phyloP scores from a whole-genome alignment of 2,329 filamentous ascomycete genomes.

The Neonectria faginata region DNA sequence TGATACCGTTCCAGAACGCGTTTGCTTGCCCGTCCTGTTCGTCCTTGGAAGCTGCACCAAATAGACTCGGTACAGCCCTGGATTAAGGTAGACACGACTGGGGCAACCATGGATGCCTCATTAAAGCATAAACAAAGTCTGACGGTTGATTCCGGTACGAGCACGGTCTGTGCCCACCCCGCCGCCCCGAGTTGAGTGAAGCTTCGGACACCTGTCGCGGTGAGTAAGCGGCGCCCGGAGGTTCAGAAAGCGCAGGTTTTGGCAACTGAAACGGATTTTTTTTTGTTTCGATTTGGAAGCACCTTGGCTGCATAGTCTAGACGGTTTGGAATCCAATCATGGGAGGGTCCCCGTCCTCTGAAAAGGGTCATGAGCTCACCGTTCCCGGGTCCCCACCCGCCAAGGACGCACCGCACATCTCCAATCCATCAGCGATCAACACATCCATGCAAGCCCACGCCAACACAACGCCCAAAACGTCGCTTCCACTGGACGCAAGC shows the following conservation, averaged over 20 bases:
- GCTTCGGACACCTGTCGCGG: conserved; percentile 4
- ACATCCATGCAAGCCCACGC: not conserved
- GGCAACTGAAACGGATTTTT: not conserved
- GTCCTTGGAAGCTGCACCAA: conserved; percentile 13
- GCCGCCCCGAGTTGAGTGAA: not conserved
- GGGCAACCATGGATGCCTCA: conserved; percentile 13
- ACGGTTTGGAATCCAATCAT: conserved; percentile 7
- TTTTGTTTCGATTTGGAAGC: not conserved
- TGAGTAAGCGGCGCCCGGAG: conserved; percentile 24
- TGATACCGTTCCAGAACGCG: not conserved
- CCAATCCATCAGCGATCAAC: not conserved
- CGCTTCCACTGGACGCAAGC: too few species aligned
- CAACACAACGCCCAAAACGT: not conserved
- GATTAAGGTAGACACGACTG: not conserved
- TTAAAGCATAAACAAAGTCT: conserved; percentile 14
- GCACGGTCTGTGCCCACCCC: conserved; percentile 13
- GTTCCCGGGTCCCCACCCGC: conserved; percentile 6
- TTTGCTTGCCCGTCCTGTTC: not conserved
- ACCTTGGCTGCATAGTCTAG: not conserved
- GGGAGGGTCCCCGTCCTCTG: not conserved
- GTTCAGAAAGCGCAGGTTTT: not conserved
- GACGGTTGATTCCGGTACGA: not conserved
- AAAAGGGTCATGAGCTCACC: conserved; percentile 9
- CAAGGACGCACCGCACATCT: conserved; percentile 5
- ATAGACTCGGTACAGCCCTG: conserved; percentile 25